Evolutionary conservation across 2,329 filamentous ascomycete genomes (phyloP).

Genomic region (Elsinoe fawcettii): DNA sequence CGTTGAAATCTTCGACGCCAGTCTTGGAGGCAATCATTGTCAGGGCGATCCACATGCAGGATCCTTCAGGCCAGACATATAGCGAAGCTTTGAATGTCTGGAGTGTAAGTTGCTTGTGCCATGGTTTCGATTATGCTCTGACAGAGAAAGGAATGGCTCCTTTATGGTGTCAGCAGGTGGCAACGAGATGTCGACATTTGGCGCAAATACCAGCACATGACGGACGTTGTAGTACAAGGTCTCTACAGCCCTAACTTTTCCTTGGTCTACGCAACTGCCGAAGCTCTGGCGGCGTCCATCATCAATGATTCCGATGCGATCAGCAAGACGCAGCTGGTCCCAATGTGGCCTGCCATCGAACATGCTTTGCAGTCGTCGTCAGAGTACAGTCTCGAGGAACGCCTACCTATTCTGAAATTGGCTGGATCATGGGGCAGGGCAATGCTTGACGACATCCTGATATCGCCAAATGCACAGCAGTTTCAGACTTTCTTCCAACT

Average conservation of each 20-base stretch:
- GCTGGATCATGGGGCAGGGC: background rate
- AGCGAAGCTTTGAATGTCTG: slow-evolving; percentile 4
- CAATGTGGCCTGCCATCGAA: slow-evolving; percentile 6
- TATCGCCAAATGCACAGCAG: background rate
- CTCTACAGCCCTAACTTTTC: background rate
- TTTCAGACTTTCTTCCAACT: background rate
- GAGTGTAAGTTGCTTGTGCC: background rate
- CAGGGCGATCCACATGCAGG: background rate
- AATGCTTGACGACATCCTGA: slow-evolving; percentile 5
- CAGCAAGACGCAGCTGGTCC: background rate
- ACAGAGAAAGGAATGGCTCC: background rate
- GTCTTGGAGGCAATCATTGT: background rate
- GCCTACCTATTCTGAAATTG: slow-evolving; percentile 4
- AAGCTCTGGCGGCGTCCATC: background rate
- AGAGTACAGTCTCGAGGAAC: background rate
- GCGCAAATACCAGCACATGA: background rate
- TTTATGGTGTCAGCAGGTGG: background rate
- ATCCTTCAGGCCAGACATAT: background rate
- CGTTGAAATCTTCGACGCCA: background rate
- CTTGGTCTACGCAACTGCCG: background rate
- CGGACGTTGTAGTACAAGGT: background rate
- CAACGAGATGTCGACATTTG: slow-evolving; percentile 1
- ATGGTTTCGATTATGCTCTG: background rate
- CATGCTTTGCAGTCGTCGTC: background rate
- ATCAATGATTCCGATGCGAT: background rate